phyloP scores from a whole-genome alignment of 768 basidiomycete species.

The Auricularia auricula-judae region DNA sequence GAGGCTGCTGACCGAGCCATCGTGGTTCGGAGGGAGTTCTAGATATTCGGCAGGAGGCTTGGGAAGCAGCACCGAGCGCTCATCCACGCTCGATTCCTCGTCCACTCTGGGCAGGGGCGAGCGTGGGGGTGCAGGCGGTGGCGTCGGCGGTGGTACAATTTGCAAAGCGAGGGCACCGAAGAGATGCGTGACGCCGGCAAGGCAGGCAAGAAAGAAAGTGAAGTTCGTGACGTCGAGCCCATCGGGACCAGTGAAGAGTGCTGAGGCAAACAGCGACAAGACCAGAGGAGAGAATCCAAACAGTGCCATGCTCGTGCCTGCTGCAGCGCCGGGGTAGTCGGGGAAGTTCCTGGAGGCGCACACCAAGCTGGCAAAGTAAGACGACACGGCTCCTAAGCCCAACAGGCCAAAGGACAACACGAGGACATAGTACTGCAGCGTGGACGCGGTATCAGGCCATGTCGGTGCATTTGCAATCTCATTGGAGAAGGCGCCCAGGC shows the following conservation, averaged over 20 bases:
- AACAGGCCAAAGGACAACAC: constrained; percentile 48
- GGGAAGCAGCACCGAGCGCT: constrained; percentile 15
- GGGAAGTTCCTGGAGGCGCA: constrained; percentile 65
- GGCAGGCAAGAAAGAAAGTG: constrained; percentile 43
- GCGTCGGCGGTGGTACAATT: constrained; percentile 19
- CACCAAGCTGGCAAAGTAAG: constrained; percentile 68
- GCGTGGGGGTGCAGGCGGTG: constrained; percentile 8
- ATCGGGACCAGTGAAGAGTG: constrained; percentile 39
- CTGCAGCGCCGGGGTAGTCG: constrained; percentile 48
- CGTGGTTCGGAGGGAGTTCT: constrained; percentile 16
- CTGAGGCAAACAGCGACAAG: constrained; percentile 53
- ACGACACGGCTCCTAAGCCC: constrained; percentile 60
- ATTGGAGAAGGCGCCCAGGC: constrained; percentile 52
- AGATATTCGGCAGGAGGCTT: constrained; percentile 10
- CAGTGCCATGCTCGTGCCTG: constrained; percentile 56
- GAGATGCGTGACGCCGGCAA: constrained; percentile 42
- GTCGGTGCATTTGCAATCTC: constrained; percentile 41
- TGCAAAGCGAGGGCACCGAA: constrained; percentile 34
- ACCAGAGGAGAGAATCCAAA: constrained; percentile 78
- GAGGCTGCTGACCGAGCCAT: constrained; percentile 30
- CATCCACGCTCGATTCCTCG: constrained; percentile 18
- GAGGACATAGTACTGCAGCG: constrained; percentile 39
- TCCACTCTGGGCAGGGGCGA: constrained; percentile 8
- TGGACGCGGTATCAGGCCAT: constrained; percentile 24
- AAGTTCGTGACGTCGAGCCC: constrained; percentile 38